These are phyloP conservation scores for Fusarium pseudonygamai DNA, from an alignment of 2,329 filamentous ascomycete genomes.

Conservation along the genomic window DNA sequence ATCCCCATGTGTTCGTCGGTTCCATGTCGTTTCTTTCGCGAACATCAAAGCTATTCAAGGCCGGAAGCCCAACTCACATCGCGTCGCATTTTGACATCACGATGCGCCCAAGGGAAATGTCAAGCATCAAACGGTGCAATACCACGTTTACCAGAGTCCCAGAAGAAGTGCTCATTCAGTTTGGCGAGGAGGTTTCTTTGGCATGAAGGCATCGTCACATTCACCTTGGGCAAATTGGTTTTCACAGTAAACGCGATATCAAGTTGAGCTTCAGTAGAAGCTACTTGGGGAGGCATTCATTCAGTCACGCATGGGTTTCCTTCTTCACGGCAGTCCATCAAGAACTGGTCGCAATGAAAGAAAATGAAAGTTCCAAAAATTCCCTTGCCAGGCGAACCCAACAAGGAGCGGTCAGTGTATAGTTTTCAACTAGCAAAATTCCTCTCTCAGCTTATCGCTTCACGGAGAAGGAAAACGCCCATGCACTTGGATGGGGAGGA, in stretches of 20 bases:
- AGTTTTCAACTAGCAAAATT: constrained; percentile 92
- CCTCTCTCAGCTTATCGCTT: constrained; percentile 79
- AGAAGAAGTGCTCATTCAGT: too few relatives aligned
- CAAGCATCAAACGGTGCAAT: background rate
- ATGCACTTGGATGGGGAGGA: constrained; percentile 68
- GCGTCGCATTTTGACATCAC: background rate
- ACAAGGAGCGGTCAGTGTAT: constrained; percentile 75
- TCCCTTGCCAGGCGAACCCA: constrained; percentile 73
- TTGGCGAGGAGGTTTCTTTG: background rate
- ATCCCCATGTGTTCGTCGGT: background rate
- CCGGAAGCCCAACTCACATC: background rate
- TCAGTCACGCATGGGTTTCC: constrained; percentile 28
- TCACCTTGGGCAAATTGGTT: background rate
- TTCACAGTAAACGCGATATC: background rate
- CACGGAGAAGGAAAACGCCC: constrained; percentile 69
- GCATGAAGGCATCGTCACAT: background rate
- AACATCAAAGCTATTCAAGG: background rate
- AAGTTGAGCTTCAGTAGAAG: background rate
- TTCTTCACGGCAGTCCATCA: constrained; percentile 53
- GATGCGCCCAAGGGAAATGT: background rate
- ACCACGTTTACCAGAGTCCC: too few relatives aligned
- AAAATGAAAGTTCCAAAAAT: constrained; percentile 71
- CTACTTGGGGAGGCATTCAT: rapidly evolving
- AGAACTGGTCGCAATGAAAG: constrained; percentile 54
- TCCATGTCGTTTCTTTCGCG: background rate